Base-by-base conservation (phyloP, 352 stramenopile genomes). In the Globisporangium paddicum region DNA sequence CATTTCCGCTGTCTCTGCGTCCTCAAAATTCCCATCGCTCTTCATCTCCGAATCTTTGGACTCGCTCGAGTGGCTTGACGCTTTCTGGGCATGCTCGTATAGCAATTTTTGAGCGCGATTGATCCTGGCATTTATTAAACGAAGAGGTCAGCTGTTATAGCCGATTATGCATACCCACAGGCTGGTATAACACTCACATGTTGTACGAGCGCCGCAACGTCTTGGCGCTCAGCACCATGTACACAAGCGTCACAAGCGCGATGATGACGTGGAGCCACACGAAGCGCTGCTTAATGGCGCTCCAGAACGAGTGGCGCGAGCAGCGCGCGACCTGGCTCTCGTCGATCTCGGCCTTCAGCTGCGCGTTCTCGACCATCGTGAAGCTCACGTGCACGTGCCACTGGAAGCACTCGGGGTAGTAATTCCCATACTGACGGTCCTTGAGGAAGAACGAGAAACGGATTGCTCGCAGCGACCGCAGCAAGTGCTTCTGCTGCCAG, bases 401-500 rank as follows among this genome's bases (percentile, higher is more conserved):
- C 55, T 89, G 82, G 62, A 93, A 95, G 58, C 86, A 95, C 45
- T 95, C 86, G 44, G 79, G 64, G 64, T 95, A 95, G 40, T 82
- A 89, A 46, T 76, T 63, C 14, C 85, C 85, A 55, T 85, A 84
- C 63, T 95, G 83, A 10, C 65, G 73, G 41, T 95, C 86, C 30
- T 79, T 77, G 28, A 95, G 58, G 4, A 66, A 63, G 34, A 95
- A 82, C 13, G 68, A 65, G 44, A 93, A 79, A 30, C 58, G 66
- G 19, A 92, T 60, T 11, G 21, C 28, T 0, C 57, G 57, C 1
- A 93, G 34, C 21, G 82, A 83, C 16, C 73, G 78, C 56, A 90
- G 50, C 5, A 93, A 60, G 44, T 75, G 60, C 32, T 76, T 72
- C 30, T 74, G 66, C 56, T 81, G 61, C 55, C 58, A 68, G 32